These are phyloP conservation scores for Naegleria fowleri DNA, from an alignment of 208 protist species.

Conservation along the genomic window DNA sequence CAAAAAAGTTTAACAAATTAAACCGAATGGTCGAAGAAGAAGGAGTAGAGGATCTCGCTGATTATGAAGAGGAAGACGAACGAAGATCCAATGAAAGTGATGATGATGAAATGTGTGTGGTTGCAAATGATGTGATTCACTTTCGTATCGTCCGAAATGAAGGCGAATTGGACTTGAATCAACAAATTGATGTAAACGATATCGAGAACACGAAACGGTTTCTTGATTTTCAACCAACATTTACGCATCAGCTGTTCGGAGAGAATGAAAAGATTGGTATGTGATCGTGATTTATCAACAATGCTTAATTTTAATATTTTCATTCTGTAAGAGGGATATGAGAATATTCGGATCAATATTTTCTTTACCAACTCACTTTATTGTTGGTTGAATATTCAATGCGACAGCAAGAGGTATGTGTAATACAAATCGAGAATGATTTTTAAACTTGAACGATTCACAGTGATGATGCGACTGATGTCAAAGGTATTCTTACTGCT, in stretches of 20 bases:
- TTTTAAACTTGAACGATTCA: neutral
- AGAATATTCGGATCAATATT: neutral
- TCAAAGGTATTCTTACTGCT: neutral
- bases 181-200: neutral
- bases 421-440: neutral
- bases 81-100: neutral
- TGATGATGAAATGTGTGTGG: neutral
- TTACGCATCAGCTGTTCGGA: constrained; percentile 11
- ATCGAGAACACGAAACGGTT: neutral
- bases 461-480: neutral
- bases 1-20: neutral
- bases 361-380: neutral
- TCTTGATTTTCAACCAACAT: neutral
- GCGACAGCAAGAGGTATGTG: neutral
- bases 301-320: neutral
- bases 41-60: neutral
- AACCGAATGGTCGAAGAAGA: neutral
- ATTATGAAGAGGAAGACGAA: neutral
- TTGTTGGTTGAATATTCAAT: neutral
- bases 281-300: neutral
- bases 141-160: neutral
- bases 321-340: neutral
- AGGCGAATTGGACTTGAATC: neutral
- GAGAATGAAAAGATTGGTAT: constrained; percentile 14
- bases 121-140: neutral